Evolutionary conservation across 2,329 filamentous ascomycete species (phyloP).

Genomic region (Pleomassaria siparia): DNA sequence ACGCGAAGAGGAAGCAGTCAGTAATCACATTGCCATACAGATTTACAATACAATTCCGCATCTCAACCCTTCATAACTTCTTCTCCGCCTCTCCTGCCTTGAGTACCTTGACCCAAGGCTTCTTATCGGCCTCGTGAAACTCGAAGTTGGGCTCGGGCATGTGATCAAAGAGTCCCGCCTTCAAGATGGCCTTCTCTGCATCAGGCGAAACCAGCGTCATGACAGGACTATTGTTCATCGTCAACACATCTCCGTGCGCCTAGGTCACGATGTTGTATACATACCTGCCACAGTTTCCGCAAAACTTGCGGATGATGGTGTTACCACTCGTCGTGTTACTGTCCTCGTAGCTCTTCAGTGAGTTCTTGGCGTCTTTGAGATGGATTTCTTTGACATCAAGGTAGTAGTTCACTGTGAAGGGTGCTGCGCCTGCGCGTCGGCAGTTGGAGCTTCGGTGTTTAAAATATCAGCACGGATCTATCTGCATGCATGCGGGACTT

Average conservation of each 20-base stretch:
- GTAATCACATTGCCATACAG: constrained; percentile 26
- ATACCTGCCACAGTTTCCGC: constrained; percentile 33
- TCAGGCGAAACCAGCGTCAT: constrained; percentile 16
- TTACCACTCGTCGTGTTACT: constrained; percentile 31
- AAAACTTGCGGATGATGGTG: constrained; percentile 30
- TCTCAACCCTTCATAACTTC: constrained; percentile 30
- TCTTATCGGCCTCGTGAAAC: constrained; percentile 21
- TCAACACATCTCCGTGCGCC: no score
- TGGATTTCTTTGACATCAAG: constrained; percentile 20
- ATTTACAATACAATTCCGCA: constrained; percentile 41
- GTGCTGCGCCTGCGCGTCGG: constrained; percentile 24
- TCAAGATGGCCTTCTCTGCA: constrained; percentile 22
- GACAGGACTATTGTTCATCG: constrained; percentile 33
- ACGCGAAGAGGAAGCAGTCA: no score
- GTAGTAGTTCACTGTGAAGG: constrained; percentile 27
- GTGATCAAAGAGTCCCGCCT: constrained; percentile 30
- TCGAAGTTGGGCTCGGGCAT: constrained; percentile 17
- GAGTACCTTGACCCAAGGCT: constrained; percentile 23
- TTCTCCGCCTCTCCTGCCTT: constrained; percentile 5
- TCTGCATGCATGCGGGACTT: no score
- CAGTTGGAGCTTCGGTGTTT: constrained; percentile 28
- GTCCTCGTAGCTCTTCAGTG: constrained; percentile 30
- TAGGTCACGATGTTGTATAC: no score
- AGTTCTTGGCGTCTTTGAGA: constrained; percentile 20
- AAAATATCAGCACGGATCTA: not conserved